phyloP scores from a whole-genome alignment of 345 rosid genomes.

The Boechera retrofracta region DNA sequence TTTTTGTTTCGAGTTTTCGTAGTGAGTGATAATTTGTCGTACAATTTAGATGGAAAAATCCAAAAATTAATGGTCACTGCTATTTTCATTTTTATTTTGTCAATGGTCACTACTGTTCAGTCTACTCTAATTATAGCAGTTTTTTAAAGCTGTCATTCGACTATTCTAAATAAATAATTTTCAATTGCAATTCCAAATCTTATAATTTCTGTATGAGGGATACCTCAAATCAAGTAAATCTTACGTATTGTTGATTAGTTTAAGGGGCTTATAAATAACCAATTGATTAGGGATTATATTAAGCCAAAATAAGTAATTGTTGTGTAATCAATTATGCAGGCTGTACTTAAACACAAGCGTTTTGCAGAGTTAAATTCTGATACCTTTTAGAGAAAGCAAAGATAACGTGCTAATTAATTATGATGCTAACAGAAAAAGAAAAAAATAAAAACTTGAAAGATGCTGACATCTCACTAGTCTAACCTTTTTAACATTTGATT shows the following conservation, averaged over 20 bases:
- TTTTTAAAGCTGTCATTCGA: constrained; percentile 34
- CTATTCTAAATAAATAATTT: neutral
- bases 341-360: constrained; percentile 30
- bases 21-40: constrained; percentile 23
- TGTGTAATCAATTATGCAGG: constrained; percentile 42
- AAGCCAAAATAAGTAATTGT: neutral
- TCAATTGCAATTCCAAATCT: neutral
- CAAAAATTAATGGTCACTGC: constrained; percentile 29
- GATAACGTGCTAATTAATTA: constrained; percentile 58
- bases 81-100: neutral
- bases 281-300: constrained; percentile 20
- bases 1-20: constrained; percentile 26
- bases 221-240: constrained; percentile 12
- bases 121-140: constrained; percentile 18
- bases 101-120: neutral
- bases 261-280: constrained; percentile 12
- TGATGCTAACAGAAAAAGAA: constrained; percentile 23
- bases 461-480: constrained; percentile 34
- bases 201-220: neutral
- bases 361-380: constrained; percentile 37
- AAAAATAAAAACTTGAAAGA: neutral
- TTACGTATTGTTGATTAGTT: constrained; percentile 18
- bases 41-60: neutral
- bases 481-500: constrained; percentile 39
- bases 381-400: constrained; percentile 56